Conservation (phyloP, 2,329 filamentous ascomycete genomes). For the Cucurbitaria berberidis region DNA sequence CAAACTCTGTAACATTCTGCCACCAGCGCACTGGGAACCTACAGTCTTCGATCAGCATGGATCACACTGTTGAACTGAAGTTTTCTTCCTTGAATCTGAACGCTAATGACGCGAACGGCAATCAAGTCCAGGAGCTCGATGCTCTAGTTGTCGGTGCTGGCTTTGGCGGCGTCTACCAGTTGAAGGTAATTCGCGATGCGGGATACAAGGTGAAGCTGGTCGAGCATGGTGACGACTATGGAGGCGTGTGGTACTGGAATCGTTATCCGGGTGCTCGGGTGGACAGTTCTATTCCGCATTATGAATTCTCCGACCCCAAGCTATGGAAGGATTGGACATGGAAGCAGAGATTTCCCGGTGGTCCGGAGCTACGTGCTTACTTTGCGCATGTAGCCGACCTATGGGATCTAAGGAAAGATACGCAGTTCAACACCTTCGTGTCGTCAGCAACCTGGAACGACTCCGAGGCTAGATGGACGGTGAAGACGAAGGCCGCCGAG, state of each 20-base stretch:
- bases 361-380: conserved; percentile 26
- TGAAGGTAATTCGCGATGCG: conserved; percentile 31
- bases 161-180: conserved; percentile 37
- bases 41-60: neutral
- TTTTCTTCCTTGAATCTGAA: neutral
- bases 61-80: conserved; percentile 1
- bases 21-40: neutral
- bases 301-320: conserved; percentile 29
- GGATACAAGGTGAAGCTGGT: conserved; percentile 31
- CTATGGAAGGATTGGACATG: conserved; percentile 28
- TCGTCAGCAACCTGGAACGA: conserved; percentile 51
- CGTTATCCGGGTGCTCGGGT: conserved; percentile 39
- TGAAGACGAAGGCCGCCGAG: conserved; percentile 52
- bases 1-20: neutral
- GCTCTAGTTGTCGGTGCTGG: conserved; percentile 37
- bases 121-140: conserved; percentile 17
- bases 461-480: conserved; percentile 49
- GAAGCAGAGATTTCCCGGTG: conserved; percentile 27
- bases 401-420: conserved; percentile 30
- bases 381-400: conserved; percentile 26
- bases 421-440: conserved; percentile 53
- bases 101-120: neutral
- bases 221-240: conserved; percentile 24
- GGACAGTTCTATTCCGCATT: conserved; percentile 27
- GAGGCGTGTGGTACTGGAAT: conserved; percentile 39